Base-by-base conservation (phyloP, 2,329 filamentous ascomycete genomes). In the Paracorniculantispora psalliotae region DNA sequence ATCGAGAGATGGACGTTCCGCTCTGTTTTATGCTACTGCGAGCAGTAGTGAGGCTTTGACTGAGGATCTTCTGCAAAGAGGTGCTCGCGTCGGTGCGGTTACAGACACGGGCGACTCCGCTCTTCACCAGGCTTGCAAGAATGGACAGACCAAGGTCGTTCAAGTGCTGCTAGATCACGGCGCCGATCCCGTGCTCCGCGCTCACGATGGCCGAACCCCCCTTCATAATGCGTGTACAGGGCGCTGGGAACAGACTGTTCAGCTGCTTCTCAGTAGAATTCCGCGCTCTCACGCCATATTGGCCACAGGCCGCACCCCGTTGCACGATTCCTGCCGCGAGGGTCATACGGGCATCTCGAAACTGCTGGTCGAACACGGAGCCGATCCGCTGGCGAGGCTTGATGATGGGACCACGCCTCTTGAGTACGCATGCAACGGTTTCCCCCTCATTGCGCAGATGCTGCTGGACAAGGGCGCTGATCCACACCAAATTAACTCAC, bases 401-500 rank as follows among this genome's bases (percentile, higher is more conserved):
- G 7, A 15, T 8, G 25, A 52, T n/a, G 56, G 56, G n/a, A 9
- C n/a, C 17, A 59, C 48, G 17, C 56, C 56, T 9, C 56, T 59
- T 25, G 47, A 50, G 28, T 23, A 46, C 21, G 48, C 48, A 25
- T 59, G 56, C 56, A 28, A 25, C 10, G 46, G 47, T 23, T 15
- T 25, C 28, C 48, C 48, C 2, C 19, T 37, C 8, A 59, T 52
- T 21, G 56, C 19, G 12, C 35, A 44, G 39, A 52, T 52, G 56
- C 15, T 59, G 21, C 56, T 59, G 9, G 56, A 59, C 1, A 35
- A 49, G 9, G 56, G 48, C 13, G 55, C 55, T 4, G 47, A 59
- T 30, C 25, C 35, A 3, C 56, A 17, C 13, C 35, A 59, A 21
- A 30, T 3, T 13, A 26, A 4, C 15, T 44, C 47, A 15, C 2